Conservation (phyloP, 1,284 basidiomycete genomes). For the Trichosporon sp. region DNA sequence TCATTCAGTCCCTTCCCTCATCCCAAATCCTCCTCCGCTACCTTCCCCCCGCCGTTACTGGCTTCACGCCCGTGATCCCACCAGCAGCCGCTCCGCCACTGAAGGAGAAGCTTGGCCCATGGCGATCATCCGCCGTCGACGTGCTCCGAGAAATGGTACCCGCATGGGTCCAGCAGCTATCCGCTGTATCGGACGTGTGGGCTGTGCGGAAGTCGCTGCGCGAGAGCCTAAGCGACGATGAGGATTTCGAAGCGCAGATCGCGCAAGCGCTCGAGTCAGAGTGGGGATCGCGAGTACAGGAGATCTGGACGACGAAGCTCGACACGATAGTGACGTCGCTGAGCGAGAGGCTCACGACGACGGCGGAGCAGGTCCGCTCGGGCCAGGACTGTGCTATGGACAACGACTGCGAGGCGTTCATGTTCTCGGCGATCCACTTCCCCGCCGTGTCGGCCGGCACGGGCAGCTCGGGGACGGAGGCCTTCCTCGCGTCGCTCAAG, state of each 20-base stretch:
- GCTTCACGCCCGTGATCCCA: slow-evolving; percentile 49
- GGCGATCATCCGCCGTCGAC: slow-evolving; percentile 30
- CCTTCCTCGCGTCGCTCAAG: slow-evolving; percentile 34
- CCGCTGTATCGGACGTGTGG: slow-evolving; percentile 42
- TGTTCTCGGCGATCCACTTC: slow-evolving; percentile 39
- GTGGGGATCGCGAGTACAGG: slow-evolving; percentile 38
- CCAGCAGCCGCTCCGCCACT: slow-evolving; percentile 59
- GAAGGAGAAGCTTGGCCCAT: slow-evolving; percentile 27
- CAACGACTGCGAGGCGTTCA: slow-evolving; percentile 30
- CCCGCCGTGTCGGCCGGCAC: slow-evolving; percentile 25
- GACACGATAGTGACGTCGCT: slow-evolving; percentile 25
- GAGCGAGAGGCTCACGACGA: slow-evolving; percentile 20
- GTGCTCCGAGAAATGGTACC: slow-evolving; percentile 31
- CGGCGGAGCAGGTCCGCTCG: slow-evolving; percentile 23
- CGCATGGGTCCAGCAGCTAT: slow-evolving; percentile 32
- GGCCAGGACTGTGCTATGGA: slow-evolving; percentile 6
- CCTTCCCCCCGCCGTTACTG: slow-evolving; percentile 39
- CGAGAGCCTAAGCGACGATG: slow-evolving; percentile 22
- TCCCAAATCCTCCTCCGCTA: slow-evolving; percentile 47
- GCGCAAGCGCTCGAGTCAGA: slow-evolving; percentile 30
- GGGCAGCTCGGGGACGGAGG: slow-evolving; percentile 23
- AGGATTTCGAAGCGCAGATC: slow-evolving; percentile 27
- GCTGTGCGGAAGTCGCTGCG: slow-evolving; percentile 24
- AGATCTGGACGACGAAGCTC: slow-evolving; percentile 40
- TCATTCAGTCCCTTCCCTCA: slow-evolving; percentile 44